Percentiles rank a stretch among this genome's conserved stretches.
phyloP scores from a whole-genome alignment of 345 rosid species.

The Adansonia digitata region DNA sequence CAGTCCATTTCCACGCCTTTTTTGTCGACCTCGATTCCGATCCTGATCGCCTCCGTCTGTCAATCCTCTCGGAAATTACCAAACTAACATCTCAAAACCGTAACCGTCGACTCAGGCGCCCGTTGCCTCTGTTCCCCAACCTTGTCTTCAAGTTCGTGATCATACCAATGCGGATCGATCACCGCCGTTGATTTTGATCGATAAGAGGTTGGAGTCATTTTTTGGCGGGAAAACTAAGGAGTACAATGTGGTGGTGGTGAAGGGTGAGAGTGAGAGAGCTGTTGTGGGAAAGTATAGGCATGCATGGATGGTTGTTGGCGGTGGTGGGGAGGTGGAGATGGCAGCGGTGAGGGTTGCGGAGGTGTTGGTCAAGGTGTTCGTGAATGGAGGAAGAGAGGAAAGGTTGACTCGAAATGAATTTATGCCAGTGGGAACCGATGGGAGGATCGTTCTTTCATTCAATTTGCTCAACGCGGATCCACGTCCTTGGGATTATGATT shows the following conservation, averaged over 20 bases:
- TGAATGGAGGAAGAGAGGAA: conserved; percentile 74
- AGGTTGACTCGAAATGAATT: conserved; percentile 69
- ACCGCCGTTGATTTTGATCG: conserved; percentile 33
- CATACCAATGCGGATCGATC: conserved; percentile 50
- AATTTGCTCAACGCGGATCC: conserved; percentile 80
- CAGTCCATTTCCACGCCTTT: conserved; percentile 58
- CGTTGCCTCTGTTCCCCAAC: conserved; percentile 25
- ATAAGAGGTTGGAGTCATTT: conserved; percentile 48
- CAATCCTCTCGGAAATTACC: conserved; percentile 41
- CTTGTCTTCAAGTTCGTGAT: conserved; percentile 14
- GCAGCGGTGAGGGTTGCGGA: conserved; percentile 54
- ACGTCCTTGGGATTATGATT: conserved; percentile 75
- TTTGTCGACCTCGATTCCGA: conserved; percentile 41
- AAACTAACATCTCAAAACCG: conserved; percentile 31
- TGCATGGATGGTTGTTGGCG: conserved; percentile 70
- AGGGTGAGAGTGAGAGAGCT: conserved; percentile 32
- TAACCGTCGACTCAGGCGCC: conserved; percentile 36
- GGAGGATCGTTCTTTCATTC: conserved; percentile 76
- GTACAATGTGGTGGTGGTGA: conserved; percentile 47
- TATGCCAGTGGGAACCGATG: conserved; percentile 96
- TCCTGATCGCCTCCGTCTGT: conserved; percentile 31
- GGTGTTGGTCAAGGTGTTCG: conserved; percentile 63
- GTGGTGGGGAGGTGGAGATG: conserved; percentile 29
- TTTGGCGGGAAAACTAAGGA: conserved; percentile 30
- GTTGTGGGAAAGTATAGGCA: conserved; percentile 86